Evolutionary conservation across 2,329 filamentous ascomycete species (phyloP).

Genomic region (Botrytis cinerea): DNA sequence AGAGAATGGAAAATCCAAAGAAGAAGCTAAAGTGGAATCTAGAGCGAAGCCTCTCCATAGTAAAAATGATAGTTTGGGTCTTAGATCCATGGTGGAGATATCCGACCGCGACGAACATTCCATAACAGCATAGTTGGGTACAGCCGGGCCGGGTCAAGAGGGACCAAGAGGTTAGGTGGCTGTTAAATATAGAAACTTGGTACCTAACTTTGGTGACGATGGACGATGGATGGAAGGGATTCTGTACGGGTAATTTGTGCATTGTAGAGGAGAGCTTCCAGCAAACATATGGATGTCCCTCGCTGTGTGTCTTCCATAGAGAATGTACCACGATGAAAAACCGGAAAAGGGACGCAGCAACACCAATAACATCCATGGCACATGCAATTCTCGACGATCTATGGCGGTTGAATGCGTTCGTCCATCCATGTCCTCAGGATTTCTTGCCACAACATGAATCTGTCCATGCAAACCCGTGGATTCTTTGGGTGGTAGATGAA

Average conservation of each 20-base stretch:
- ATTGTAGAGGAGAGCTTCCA: neutral
- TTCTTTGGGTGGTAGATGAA: slow-evolving; percentile 16
- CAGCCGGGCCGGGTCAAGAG: neutral
- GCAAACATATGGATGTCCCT: neutral
- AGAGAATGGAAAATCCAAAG: neutral
- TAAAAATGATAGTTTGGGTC: slow-evolving; percentile 11
- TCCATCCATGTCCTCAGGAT: neutral
- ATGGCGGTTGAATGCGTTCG: neutral
- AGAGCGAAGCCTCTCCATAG: slow-evolving; percentile 12
- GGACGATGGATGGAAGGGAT: neutral
- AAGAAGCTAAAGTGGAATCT: slow-evolving; percentile 6
- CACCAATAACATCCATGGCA: neutral
- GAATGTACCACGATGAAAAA: slow-evolving; percentile 5
- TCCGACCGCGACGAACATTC: slow-evolving; percentile 11
- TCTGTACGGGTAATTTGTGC: neutral
- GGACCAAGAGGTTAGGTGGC: neutral
- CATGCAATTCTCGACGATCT: neutral
- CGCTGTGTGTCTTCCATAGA: neutral
- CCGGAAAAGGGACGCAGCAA: neutral
- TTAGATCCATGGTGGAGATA: slow-evolving; percentile 20
- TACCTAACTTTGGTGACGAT: neutral
- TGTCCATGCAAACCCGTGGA: slow-evolving; percentile 14
- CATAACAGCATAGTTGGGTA: neutral
- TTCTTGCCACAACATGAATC: slow-evolving; percentile 20
- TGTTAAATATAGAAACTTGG: slow-evolving; percentile 12